Conservation (phyloP, 2,329 filamentous ascomycete genomes). For the Ascochyta viciae-villosae region DNA sequence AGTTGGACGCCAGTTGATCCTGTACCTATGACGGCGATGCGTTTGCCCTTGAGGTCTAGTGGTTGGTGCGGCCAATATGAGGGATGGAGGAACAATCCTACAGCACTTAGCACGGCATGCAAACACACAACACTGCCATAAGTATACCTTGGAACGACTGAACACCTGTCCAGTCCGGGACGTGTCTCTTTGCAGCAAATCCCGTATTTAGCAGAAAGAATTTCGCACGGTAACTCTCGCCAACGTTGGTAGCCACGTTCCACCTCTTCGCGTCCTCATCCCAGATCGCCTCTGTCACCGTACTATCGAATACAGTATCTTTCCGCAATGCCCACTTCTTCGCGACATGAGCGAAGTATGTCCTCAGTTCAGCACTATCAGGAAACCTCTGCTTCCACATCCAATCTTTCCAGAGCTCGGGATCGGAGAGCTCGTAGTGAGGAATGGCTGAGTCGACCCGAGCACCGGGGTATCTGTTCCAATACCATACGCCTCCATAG, state of each 20-base stretch:
- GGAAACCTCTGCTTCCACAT: constrained; percentile 31
- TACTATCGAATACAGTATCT: constrained; percentile 50
- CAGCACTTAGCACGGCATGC: neutral
- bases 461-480: constrained; percentile 40
- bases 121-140: no score
- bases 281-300: constrained; percentile 53
- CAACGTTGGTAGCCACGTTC: constrained; percentile 54
- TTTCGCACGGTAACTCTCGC: constrained; percentile 47
- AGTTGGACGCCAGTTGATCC: constrained; percentile 69
- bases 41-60: constrained; percentile 61
- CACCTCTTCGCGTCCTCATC: constrained; percentile 50
- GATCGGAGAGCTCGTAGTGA: constrained; percentile 33
- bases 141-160: constrained; percentile 30
- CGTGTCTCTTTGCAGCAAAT: constrained; percentile 54
- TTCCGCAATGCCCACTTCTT: constrained; percentile 29
- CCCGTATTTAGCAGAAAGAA: constrained; percentile 59
- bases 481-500: constrained; percentile 37
- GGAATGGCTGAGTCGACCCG: constrained; percentile 33
- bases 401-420: constrained; percentile 28
- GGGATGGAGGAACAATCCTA: constrained; percentile 57
- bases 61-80: constrained; percentile 65
- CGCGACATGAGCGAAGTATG: constrained; percentile 31
- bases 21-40: constrained; percentile 64
- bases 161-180: constrained; percentile 51
- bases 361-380: constrained; percentile 24